Evolutionary conservation across 2,329 filamentous ascomycete species (phyloP).

Genomic region (Dactylellina cionopaga): DNA sequence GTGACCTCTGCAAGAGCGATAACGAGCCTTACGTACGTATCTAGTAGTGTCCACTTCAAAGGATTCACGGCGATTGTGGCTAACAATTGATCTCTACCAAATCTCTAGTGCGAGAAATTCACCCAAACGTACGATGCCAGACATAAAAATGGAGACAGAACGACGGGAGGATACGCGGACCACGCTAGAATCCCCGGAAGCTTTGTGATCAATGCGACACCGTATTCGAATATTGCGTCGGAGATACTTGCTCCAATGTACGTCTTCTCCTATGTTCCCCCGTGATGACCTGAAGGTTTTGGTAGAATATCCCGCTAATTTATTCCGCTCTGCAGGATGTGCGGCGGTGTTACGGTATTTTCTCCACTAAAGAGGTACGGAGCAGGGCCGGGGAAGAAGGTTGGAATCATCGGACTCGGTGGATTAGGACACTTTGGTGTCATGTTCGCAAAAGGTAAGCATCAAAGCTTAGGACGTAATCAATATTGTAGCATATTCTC

Average conservation of each 20-base stretch:
- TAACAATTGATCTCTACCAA: background rate
- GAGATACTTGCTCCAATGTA: slow-evolving; percentile 62
- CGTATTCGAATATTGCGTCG: slow-evolving; percentile 62
- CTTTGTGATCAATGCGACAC: slow-evolving; percentile 67
- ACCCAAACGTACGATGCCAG: slow-evolving; percentile 70
- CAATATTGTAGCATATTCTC: background rate
- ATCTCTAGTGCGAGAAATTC: slow-evolving; percentile 58
- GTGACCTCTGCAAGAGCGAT: slow-evolving; percentile 62
- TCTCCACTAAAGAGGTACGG: slow-evolving; percentile 74
- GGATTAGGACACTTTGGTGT: slow-evolving; percentile 68
- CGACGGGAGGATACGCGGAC: slow-evolving; percentile 71
- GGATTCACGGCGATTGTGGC: background rate
- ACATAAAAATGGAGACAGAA: slow-evolving; percentile 70
- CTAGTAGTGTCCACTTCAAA: background rate
- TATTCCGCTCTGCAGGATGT: slow-evolving; percentile 68
- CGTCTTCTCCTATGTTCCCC: background rate
- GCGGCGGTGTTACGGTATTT: slow-evolving; percentile 79
- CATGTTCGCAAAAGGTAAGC: slow-evolving; percentile 47
- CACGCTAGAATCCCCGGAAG: slow-evolving; percentile 53
- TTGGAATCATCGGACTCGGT: slow-evolving; percentile 77
- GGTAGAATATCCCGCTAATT: slow-evolving; percentile 67
- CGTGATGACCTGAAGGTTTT: background rate
- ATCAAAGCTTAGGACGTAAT: background rate
- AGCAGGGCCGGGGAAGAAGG: slow-evolving; percentile 74
- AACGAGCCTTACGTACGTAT: slow-evolving; percentile 36